Evolutionary conservation across 495 filamentous ascomycete species (phyloP).

Genomic region (Lasiosphaeria hispida): DNA sequence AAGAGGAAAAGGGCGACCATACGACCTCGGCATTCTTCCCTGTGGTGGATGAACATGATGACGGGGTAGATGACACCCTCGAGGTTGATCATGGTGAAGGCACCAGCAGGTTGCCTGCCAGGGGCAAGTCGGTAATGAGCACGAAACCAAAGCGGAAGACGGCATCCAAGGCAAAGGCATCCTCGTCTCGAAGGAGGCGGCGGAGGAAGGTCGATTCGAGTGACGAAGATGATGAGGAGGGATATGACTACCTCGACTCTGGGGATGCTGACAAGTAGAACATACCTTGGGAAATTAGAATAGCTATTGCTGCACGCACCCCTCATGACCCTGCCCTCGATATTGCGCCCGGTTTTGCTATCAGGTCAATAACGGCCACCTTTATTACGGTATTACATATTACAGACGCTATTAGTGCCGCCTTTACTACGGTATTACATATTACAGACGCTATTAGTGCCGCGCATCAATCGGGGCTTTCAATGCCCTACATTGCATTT

Average conservation of each 20-base stretch:
- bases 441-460: too few relatives aligned
- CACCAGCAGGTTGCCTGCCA: background rate
- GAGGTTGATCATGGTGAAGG: conserved; percentile 33
- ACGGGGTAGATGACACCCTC: conserved; percentile 30
- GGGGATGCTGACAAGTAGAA: background rate
- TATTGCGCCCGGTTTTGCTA: too few relatives aligned
- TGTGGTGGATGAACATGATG: conserved; percentile 34
- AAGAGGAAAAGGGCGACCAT: conserved; percentile 23
- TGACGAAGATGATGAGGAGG: conserved; percentile 25
- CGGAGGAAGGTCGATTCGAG: conserved; percentile 20
- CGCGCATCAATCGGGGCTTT: too few relatives aligned
- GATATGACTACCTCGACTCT: conserved; percentile 1
- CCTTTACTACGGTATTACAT: too few relatives aligned
- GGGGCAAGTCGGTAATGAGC: conserved; percentile 27
- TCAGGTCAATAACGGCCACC: too few relatives aligned
- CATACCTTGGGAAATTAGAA: background rate
- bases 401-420: too few relatives aligned
- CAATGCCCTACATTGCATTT: too few relatives aligned
- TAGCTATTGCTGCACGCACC: too few relatives aligned
- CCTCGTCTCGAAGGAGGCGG: conserved; percentile 15
- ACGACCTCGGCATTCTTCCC: conserved; percentile 44
- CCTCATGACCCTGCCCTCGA: background rate
- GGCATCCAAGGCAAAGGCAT: conserved; percentile 13
- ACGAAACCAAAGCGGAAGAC: conserved; percentile 22
- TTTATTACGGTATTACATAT: too few relatives aligned